phyloP scores from a whole-genome alignment of 495 filamentous ascomycete genomes.

The Penicillium steckii region DNA sequence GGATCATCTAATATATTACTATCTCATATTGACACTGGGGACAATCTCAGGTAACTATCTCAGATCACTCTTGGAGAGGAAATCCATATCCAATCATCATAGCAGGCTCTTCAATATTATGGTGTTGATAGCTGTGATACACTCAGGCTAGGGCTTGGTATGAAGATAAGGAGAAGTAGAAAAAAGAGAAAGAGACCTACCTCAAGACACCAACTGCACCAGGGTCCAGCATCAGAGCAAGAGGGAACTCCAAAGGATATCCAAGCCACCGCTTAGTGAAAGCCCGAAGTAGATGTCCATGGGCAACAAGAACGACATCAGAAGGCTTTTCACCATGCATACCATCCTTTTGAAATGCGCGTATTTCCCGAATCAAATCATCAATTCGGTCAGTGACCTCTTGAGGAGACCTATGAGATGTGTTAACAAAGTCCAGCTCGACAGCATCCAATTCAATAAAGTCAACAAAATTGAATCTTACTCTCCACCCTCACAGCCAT shows the following conservation, averaged over 20 bases:
- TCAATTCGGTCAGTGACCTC: conserved; percentile 66
- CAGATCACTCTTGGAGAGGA: conserved; percentile 20
- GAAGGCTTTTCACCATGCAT: conserved; percentile 47
- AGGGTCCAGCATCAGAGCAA: conserved; percentile 70
- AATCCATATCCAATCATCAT: conserved; percentile 35
- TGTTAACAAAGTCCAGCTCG: conserved; percentile 3
- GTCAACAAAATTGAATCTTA: conserved; percentile 16
- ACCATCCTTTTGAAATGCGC: conserved; percentile 43
- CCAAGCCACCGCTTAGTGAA: conserved; percentile 78
- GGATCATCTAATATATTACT: too few species aligned
- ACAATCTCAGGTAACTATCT: too few species aligned
- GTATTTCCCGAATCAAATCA: conserved; percentile 64
- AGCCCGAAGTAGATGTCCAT: conserved; percentile 75
- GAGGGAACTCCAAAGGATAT: conserved; percentile 60
- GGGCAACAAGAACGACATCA: conserved; percentile 64
- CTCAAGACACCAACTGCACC: conserved; percentile 73
- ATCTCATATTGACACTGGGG: too few species aligned
- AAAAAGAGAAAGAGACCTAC: conserved; percentile 25
- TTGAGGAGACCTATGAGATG: conserved; percentile 38
- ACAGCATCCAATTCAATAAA: not conserved
- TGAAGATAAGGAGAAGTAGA: not conserved
- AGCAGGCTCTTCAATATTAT: conserved; percentile 36
- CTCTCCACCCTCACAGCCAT: conserved; percentile 67
- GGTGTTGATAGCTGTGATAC: conserved; percentile 31
- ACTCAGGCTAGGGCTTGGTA: not conserved